These are phyloP conservation scores for Trametes gibbosa DNA, from an alignment of 768 basidiomycete genomes.

Conservation along the genomic window DNA sequence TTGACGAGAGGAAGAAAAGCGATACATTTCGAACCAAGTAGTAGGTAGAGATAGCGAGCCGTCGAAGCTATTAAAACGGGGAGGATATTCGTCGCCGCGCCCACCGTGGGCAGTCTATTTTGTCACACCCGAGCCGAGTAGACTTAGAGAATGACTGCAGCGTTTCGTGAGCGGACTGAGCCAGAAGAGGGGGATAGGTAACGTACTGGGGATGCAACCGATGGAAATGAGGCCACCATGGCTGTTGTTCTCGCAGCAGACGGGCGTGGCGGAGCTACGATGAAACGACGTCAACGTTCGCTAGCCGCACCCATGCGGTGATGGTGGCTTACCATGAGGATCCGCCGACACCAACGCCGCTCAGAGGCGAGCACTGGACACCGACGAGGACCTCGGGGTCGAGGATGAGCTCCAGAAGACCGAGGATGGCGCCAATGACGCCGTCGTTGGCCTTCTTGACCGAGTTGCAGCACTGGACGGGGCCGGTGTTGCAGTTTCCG, in stretches of 20 bases:
- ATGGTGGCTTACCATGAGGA: slow-evolving; percentile 20
- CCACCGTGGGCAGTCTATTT: slow-evolving; percentile 6
- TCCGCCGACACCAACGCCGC: slow-evolving; percentile 17
- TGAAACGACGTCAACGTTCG: background rate
- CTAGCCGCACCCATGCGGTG: no score
- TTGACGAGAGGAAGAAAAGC: background rate
- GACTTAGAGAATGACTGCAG: slow-evolving; percentile 14
- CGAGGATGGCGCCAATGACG: slow-evolving; percentile 19
- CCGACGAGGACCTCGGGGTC: slow-evolving; percentile 22
- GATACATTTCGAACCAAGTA: slow-evolving; percentile 5
- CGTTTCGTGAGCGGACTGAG: background rate
- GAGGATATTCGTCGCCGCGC: slow-evolving; percentile 6
- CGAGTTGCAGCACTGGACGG: slow-evolving; percentile 32
- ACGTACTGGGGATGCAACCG: slow-evolving; percentile 27
- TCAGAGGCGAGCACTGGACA: slow-evolving; percentile 20
- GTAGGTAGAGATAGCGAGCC: background rate
- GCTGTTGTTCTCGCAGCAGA: slow-evolving; percentile 30
- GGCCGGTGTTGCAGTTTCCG: slow-evolving; percentile 30
- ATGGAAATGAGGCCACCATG: slow-evolving; percentile 27
- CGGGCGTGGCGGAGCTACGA: slow-evolving; percentile 19
- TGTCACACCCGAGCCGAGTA: background rate
- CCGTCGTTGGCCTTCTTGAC: slow-evolving; percentile 19
- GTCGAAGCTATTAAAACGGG: slow-evolving; percentile 11
- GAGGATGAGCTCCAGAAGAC: slow-evolving; percentile 12
- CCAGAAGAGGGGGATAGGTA: background rate